phyloP scores from a whole-genome alignment of 2,329 filamentous ascomycete species.

The Ustulina deusta region DNA sequence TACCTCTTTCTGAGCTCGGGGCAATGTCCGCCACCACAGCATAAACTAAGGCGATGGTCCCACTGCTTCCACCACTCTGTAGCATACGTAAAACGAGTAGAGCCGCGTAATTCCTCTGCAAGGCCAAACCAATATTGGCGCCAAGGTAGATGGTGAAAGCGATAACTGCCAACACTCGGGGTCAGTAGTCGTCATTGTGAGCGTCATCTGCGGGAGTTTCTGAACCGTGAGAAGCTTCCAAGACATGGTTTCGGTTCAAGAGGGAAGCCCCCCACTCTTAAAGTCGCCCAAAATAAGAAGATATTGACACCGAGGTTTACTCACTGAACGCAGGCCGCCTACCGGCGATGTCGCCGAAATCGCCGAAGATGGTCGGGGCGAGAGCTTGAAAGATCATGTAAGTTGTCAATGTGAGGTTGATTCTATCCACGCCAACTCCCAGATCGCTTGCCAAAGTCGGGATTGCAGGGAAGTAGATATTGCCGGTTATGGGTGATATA shows the following conservation, averaged over 20 bases:
- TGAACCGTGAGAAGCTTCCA: not conserved
- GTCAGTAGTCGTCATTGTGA: not conserved
- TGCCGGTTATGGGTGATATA: slow-evolving; percentile 69
- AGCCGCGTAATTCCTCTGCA: slow-evolving; percentile 68
- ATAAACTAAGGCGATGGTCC: slow-evolving; percentile 76
- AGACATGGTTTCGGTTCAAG: not conserved
- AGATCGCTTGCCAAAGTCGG: slow-evolving; percentile 55
- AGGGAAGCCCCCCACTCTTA: not conserved
- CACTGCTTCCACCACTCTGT: slow-evolving; percentile 74
- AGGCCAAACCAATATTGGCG: slow-evolving; percentile 70
- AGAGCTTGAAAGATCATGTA: slow-evolving; percentile 75
- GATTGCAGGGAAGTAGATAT: slow-evolving; percentile 65
- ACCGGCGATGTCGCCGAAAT: slow-evolving; percentile 70
- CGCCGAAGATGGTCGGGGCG: slow-evolving; percentile 70
- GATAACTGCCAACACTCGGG: slow-evolving; percentile 52
- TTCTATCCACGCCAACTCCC: slow-evolving; percentile 54
- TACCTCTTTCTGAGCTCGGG: slow-evolving; percentile 75
- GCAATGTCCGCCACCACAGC: slow-evolving; percentile 80
- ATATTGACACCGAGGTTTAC: not conserved
- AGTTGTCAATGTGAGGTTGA: slow-evolving; percentile 67
- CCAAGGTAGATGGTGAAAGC: slow-evolving; percentile 67
- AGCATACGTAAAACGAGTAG: slow-evolving; percentile 71
- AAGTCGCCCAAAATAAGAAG: not conserved
- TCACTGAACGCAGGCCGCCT: slow-evolving; percentile 68
- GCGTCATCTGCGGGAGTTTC: too few species aligned